phyloP scores from a whole-genome alignment of 768 basidiomycete genomes.

The Neoboletus brunneissimus region DNA sequence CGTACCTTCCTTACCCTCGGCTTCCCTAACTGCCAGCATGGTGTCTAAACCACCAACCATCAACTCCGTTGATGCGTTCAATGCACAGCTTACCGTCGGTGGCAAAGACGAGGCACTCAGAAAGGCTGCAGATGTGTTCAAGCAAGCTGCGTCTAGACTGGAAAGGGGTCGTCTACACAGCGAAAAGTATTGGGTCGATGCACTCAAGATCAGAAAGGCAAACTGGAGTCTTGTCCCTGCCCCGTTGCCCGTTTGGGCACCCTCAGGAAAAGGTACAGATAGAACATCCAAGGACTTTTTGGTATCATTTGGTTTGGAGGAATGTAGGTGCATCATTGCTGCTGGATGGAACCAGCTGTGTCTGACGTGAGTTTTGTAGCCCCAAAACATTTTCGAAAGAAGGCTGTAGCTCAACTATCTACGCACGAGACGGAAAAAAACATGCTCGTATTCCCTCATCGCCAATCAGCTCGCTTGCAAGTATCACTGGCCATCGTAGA shows the following conservation, averaged over 20 bases:
- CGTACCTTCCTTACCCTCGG: slow-evolving; percentile 26
- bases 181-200: slow-evolving; percentile 81
- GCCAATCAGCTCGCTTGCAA: slow-evolving; percentile 60
- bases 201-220: slow-evolving; percentile 66
- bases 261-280: slow-evolving; percentile 74
- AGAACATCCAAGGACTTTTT: slow-evolving; percentile 80
- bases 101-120: slow-evolving; percentile 79
- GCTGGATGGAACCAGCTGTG: neutral
- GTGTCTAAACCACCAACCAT: slow-evolving; percentile 68
- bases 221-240: slow-evolving; percentile 84
- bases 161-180: slow-evolving; percentile 58
- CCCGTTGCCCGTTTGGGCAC: slow-evolving; percentile 67
- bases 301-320: slow-evolving; percentile 77
- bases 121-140: slow-evolving; percentile 70
- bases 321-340: slow-evolving; percentile 52
- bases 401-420: slow-evolving; percentile 68
- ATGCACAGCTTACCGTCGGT: slow-evolving; percentile 68
- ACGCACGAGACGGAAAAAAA: slow-evolving; percentile 42
- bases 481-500: slow-evolving; percentile 48
- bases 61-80: slow-evolving; percentile 65
- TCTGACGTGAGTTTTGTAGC: slow-evolving; percentile 42
- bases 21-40: slow-evolving; percentile 55
- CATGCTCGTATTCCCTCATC: slow-evolving; percentile 58
- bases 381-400: slow-evolving; percentile 56
- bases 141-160: slow-evolving; percentile 64